Evolutionary conservation across 1,139 yeast species (phyloP).

Genomic region (Debaryomyces psychrophilus): DNA sequence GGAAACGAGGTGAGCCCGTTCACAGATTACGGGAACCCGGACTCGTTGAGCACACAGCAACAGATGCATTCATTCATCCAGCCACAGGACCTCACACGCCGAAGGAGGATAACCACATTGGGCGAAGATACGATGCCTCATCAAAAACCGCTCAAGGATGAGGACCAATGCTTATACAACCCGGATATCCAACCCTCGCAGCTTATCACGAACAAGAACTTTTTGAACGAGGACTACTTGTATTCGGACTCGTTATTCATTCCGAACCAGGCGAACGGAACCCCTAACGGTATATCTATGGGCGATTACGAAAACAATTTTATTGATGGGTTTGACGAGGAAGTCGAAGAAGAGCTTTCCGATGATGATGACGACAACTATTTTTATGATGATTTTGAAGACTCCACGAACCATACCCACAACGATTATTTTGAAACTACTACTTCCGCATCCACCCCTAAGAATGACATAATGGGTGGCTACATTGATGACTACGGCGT

Average conservation of each 20-base stretch:
- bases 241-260: constrained; percentile 15
- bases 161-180: constrained; percentile 43
- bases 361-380: constrained; percentile 43
- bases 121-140: constrained; percentile 29
- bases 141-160: constrained; percentile 31
- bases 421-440: constrained; percentile 10
- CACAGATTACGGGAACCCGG: constrained; percentile 40
- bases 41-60: constrained; percentile 25
- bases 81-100: constrained; percentile 23
- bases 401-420: constrained; percentile 16
- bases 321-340: constrained; percentile 39
- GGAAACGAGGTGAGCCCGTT: constrained; percentile 25
- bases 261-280: constrained; percentile 9
- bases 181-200: constrained; percentile 51
- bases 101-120: constrained; percentile 42
- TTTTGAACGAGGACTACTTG: constrained; percentile 14
- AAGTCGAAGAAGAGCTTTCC: constrained; percentile 40
- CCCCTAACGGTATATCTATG: constrained; percentile 4
- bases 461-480: constrained; percentile 13
- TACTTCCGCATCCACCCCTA: constrained; percentile 8
- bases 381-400: constrained; percentile 44
- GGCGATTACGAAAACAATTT: constrained; percentile 13
- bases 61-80: constrained; percentile 13
- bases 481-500: constrained; percentile 15
- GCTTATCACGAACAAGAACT: constrained; percentile 27